phyloP scores from a whole-genome alignment of 768 basidiomycete species.

The Rhizopogon vulgaris region DNA sequence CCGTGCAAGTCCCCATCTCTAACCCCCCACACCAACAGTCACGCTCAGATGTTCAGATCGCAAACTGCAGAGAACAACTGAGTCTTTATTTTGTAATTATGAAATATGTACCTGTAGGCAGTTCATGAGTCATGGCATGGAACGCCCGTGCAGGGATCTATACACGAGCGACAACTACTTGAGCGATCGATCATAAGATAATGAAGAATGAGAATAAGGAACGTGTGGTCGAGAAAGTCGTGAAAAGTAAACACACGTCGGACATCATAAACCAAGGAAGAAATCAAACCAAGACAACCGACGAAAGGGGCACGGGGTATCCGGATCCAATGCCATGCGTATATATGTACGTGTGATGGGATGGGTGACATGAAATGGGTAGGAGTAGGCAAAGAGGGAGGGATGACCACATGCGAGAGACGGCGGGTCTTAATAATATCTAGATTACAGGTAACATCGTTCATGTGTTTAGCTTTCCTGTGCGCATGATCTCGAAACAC shows the following conservation, averaged over 20 bases:
- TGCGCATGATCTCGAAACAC: not conserved
- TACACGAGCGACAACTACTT: not conserved
- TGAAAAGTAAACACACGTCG: not conserved
- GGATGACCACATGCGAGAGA: conserved; percentile 7
- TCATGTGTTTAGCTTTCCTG: not conserved
- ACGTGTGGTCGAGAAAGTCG: not conserved
- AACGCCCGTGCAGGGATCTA: not conserved
- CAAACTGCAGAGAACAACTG: too few relatives aligned
- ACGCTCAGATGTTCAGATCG: too few relatives aligned
- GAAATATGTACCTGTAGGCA: not conserved
- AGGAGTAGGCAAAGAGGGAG: conserved; percentile 5
- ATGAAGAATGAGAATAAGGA: conserved; percentile 4
- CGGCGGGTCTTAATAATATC: conserved; percentile 8
- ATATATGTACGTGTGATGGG: conserved; percentile 5
- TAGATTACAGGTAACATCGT: conserved; percentile 8
- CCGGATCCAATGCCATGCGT: conserved; percentile 6
- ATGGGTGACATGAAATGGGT: not conserved
- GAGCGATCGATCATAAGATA: not conserved
- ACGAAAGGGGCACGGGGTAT: conserved; percentile 3
- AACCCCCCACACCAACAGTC: too few relatives aligned
- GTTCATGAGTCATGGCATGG: not conserved
- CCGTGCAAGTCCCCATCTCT: too few relatives aligned
- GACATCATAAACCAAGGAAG: not conserved
- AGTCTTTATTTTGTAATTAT: not conserved
- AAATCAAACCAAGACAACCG: conserved; percentile 1